Evolutionary conservation across 2,329 filamentous ascomycete species (phyloP), one percentile per base, ranked within the genome.

Genomic region (Parastagonospora avenae): DNA sequence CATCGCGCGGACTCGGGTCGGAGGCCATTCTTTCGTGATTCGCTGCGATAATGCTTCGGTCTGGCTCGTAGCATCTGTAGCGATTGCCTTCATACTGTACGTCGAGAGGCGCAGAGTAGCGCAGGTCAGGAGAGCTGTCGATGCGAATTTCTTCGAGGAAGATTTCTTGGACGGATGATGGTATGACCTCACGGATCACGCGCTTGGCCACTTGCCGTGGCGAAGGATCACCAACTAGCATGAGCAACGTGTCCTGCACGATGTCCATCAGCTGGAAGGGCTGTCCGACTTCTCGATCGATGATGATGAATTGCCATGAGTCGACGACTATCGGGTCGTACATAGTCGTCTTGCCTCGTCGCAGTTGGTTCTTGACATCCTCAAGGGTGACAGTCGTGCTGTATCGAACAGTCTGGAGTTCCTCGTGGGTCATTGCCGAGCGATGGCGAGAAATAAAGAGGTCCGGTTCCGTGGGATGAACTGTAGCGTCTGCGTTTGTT

Each of bases 301-400:
- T 66, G 36, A 70, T 63, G 29, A 69, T 67, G 48, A 70, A 69
- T 11, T 69, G 63, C 67, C 66, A 70, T 0, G 67, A 70, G 15
- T 69, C 66, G 0, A 66, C 63, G 0, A 67, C 60, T 2, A 70
- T 67, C 0, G 66, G 63, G n/a, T 70, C 64, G 15, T 68, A 68
- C 61, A 67, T 68, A 0, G 59, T 52, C 0, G 50, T 62, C 39
- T 68, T 68, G 4, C 54, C 32, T 16, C 63, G 30, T 0, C 66
- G 60, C 8, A 70, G 37, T 0, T 65, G 42, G 29, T 69, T 62
- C 36, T 67, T 69, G 42, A 70, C 51, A 14, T 70, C 66, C 33
- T 69, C 66, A 2, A 70, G 39, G 0, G 60, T 66, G 7, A 63
- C 24, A 0, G 52, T 55, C 0, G 50, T 66, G 4, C 36, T 68